phyloP scores from a whole-genome alignment of 345 rosid species.

The Cochlearia excelsa region DNA sequence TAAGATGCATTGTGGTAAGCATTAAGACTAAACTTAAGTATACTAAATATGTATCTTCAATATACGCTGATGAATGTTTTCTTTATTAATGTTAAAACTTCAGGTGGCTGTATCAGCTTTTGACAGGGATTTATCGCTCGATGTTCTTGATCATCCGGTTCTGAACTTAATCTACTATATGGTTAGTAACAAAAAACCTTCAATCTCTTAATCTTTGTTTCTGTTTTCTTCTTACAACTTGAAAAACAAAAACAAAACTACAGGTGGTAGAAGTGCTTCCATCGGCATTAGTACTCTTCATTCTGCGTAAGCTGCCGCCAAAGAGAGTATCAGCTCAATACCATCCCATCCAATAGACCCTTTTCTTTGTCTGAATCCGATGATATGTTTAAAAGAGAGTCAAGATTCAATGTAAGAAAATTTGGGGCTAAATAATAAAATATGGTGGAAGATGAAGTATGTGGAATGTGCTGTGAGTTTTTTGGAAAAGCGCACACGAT shows the following conservation, averaged over 20 bases:
- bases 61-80: neutral
- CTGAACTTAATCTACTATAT: slow-evolving; percentile 87
- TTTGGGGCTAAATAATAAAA: too few species aligned
- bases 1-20: slow-evolving; percentile 89
- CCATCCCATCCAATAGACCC: slow-evolving; percentile 72
- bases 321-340: slow-evolving; percentile 91
- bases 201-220: neutral
- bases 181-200: slow-evolving; percentile 37
- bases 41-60: neutral
- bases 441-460: too few species aligned
- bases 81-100: neutral
- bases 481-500: too few species aligned
- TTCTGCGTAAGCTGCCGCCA: slow-evolving; percentile 90
- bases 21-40: slow-evolving; percentile 1
- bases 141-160: slow-evolving; percentile 88
- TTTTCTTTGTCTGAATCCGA: neutral
- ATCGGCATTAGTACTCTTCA: slow-evolving; percentile 85
- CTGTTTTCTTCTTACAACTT: neutral
- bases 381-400: neutral
- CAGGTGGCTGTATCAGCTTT: slow-evolving; percentile 87
- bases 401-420: neutral
- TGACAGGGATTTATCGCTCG: slow-evolving; percentile 67
- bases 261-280: slow-evolving; percentile 97
- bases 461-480: too few species aligned
- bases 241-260: neutral